Evolutionary conservation across 2,329 filamentous ascomycete genomes (phyloP).

Genomic region (Penicillium carneum): DNA sequence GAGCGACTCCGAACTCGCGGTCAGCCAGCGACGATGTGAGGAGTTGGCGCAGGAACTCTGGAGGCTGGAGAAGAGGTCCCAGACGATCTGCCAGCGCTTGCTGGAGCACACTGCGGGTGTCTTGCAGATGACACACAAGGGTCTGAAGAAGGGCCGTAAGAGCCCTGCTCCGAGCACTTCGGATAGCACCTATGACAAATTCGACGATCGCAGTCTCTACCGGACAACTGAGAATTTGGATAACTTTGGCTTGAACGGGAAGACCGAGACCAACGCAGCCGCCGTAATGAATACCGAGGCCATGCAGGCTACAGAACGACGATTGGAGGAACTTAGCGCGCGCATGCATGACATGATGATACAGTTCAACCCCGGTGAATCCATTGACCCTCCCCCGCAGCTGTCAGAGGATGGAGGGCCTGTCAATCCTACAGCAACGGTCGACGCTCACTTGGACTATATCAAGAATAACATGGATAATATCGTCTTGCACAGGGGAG

Average conservation of each 20-base stretch:
- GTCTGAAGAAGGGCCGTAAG: conserved; percentile 66
- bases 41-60: conserved; percentile 82
- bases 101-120: conserved; percentile 92
- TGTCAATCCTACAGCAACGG: conserved; percentile 39
- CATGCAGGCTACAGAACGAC: conserved; percentile 69
- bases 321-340: conserved; percentile 71
- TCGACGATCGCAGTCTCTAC: conserved; percentile 80
- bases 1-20: conserved; percentile 76
- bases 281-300: conserved; percentile 49
- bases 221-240: conserved; percentile 71
- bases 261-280: conserved; percentile 28
- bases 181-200: conserved; percentile 76
- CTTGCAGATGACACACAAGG: conserved; percentile 85
- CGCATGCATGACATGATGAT: conserved; percentile 72
- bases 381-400: conserved; percentile 50
- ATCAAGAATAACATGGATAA: conserved; percentile 70
- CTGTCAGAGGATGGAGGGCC: conserved; percentile 37
- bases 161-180: conserved; percentile 71
- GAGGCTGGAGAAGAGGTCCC: conserved; percentile 76
- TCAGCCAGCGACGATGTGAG: conserved; percentile 82
- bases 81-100: conserved; percentile 76
- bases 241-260: conserved; percentile 46
- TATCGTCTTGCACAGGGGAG: conserved; percentile 61
- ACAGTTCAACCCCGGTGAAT: conserved; percentile 45
- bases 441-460: conserved; percentile 71